Evolutionary conservation across 768 basidiomycete genomes (phyloP).

Genomic region (Strobilomyces dryophilus): DNA sequence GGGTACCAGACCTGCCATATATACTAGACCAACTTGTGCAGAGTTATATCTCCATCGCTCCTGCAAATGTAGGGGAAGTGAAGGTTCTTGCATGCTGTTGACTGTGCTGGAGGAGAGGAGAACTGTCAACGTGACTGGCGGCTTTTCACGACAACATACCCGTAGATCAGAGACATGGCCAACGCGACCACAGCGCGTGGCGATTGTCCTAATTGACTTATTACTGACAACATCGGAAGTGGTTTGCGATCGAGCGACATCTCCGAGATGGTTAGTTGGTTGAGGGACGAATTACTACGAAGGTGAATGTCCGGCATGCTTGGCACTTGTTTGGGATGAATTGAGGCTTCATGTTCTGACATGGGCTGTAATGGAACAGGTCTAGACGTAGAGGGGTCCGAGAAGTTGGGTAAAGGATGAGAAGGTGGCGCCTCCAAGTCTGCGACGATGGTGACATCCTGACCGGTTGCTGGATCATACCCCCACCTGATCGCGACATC

Average conservation of each 20-base stretch:
- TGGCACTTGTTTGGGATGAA: background rate
- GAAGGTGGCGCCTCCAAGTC: conserved; percentile 8
- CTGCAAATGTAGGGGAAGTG: conserved; percentile 53
- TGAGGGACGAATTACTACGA: background rate
- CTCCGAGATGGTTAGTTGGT: conserved; percentile 3
- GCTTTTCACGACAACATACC: conserved; percentile 35
- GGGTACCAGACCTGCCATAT: conserved; percentile 60
- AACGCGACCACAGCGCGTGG: conserved; percentile 47
- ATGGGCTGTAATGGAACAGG: background rate
- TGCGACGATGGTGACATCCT: background rate
- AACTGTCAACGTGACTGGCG: background rate
- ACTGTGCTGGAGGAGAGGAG: conserved; percentile 36
- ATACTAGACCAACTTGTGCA: conserved; percentile 58
- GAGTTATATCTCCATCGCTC: conserved; percentile 45
- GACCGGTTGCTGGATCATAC: conserved; percentile 35
- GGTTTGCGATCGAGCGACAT: conserved; percentile 17
- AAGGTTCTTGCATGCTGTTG: conserved; percentile 50
- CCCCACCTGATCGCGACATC: conserved; percentile 48
- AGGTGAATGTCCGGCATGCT: background rate
- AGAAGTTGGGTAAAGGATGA: background rate
- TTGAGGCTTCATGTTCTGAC: background rate
- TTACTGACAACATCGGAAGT: conserved; percentile 39
- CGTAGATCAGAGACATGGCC: conserved; percentile 46
- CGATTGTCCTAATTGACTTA: conserved; percentile 40
- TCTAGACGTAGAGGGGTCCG: background rate